Evolutionary conservation across 1,284 basidiomycete genomes (phyloP).

Genomic region (Microbotryum intermedium): DNA sequence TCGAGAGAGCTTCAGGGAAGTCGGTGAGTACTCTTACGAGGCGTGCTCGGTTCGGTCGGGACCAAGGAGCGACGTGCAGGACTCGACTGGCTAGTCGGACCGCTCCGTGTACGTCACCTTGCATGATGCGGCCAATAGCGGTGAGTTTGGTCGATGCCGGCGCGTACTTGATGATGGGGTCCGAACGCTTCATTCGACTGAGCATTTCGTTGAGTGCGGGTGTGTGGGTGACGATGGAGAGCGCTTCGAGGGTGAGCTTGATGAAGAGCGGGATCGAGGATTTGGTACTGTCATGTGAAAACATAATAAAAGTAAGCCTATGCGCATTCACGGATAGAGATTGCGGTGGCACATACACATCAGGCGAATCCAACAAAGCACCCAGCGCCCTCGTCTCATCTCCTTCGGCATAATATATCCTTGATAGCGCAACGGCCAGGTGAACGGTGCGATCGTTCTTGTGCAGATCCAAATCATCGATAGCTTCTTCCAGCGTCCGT

Average conservation of each 20-base stretch:
- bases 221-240: constrained; percentile 19
- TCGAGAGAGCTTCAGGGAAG: too few species aligned
- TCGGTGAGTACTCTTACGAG: too few species aligned
- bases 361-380: constrained; percentile 18
- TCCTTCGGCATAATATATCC: constrained; percentile 12
- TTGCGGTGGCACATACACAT: background rate
- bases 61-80: too few species aligned
- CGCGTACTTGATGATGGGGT: constrained; percentile 18
- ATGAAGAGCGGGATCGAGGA: constrained; percentile 16
- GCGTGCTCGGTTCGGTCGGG: too few species aligned
- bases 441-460: background rate
- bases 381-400: constrained; percentile 19
- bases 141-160: background rate
- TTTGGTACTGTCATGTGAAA: background rate
- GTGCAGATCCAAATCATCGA: constrained; percentile 17
- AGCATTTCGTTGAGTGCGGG: constrained; percentile 1
- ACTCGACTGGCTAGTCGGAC: too few species aligned
- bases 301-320: background rate
- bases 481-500: constrained; percentile 13
- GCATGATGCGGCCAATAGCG: too few species aligned
- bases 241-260: constrained; percentile 14
- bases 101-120: too few species aligned
- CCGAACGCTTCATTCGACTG: background rate
- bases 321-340: background rate
- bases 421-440: constrained; percentile 3